These are phyloP conservation scores for Ustilago shanxiensis DNA, from an alignment of 1,284 basidiomycete species.

Conservation along the genomic window DNA sequence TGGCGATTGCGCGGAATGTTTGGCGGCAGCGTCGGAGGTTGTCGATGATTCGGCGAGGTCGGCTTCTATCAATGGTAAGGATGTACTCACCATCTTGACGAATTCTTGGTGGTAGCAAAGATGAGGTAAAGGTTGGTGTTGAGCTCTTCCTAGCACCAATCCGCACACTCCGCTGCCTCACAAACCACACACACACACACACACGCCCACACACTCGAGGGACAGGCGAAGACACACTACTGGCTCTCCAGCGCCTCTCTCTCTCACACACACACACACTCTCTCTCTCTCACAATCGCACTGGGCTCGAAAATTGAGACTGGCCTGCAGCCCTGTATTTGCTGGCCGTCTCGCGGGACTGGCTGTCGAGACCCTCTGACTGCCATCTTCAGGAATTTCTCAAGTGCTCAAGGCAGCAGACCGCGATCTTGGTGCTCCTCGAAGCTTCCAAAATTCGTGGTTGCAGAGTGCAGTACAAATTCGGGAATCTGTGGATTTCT, in stretches of 20 bases:
- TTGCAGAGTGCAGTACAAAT: too few relatives aligned
- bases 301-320: background rate
- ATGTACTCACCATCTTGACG: conserved; percentile 56
- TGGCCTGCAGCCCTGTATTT: background rate
- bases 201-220: conserved; percentile 1
- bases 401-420: too few relatives aligned
- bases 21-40: conserved; percentile 15
- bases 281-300: background rate
- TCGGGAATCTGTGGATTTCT: too few relatives aligned
- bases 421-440: too few relatives aligned
- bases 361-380: background rate
- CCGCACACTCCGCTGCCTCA: conserved; percentile 3
- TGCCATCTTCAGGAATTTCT: too few relatives aligned
- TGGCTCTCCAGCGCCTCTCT: background rate
- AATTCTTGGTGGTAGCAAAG: conserved; percentile 55
- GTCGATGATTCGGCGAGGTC: conserved; percentile 33
- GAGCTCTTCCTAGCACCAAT: conserved; percentile 37
- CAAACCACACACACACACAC: background rate
- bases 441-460: too few relatives aligned
- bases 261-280: background rate
- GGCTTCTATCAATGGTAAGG: conserved; percentile 17
- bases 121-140: conserved; percentile 42
- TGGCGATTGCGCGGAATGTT: conserved; percentile 1
- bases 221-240: too few relatives aligned
- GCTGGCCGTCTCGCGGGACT: background rate